Percentiles rank a stretch among this genome's conserved stretches.
Evolutionary conservation across 1,284 basidiomycete species (phyloP).

Genomic region (Agroathelia rolfsii): DNA sequence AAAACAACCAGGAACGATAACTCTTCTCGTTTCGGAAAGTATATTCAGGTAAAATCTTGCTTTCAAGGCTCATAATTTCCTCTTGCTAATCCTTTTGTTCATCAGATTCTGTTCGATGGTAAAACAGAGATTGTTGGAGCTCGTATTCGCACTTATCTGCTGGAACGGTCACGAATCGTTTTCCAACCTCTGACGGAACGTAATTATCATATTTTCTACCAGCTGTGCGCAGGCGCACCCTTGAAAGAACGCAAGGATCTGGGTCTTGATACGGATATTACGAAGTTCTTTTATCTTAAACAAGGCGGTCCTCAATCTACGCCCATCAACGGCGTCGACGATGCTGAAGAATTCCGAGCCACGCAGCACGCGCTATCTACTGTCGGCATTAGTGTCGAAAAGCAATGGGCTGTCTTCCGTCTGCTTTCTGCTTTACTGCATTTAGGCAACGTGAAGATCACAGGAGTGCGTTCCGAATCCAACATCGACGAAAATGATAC

Average conservation of each 20-base stretch:
- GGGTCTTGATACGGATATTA: slow-evolving; percentile 77
- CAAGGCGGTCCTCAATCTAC: slow-evolving; percentile 86
- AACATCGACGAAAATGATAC: slow-evolving; percentile 80
- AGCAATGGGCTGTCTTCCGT: slow-evolving; percentile 97
- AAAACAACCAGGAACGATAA: slow-evolving; percentile 99
- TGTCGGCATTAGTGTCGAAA: slow-evolving; percentile 94
- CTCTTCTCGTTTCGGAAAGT: slow-evolving; percentile 98
- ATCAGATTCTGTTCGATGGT: slow-evolving; percentile 94
- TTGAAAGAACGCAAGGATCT: slow-evolving; percentile 93
- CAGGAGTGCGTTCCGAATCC: slow-evolving; percentile 75
- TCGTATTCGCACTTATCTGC: slow-evolving; percentile 92
- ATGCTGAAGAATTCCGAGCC: slow-evolving; percentile 87
- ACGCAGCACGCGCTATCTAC: slow-evolving; percentile 94
- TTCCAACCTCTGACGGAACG: slow-evolving; percentile 96
- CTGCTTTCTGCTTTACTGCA: slow-evolving; percentile 90
- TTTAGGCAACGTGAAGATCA: slow-evolving; percentile 92
- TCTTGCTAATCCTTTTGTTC: slow-evolving; percentile 9
- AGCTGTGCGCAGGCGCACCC: slow-evolving; percentile 94
- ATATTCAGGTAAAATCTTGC: slow-evolving; percentile 74
- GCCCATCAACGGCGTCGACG: slow-evolving; percentile 87
- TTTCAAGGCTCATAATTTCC: slow-evolving; percentile 3
- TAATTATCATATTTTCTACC: slow-evolving; percentile 99
- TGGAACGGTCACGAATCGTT: slow-evolving; percentile 95
- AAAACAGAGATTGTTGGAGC: slow-evolving; percentile 96
- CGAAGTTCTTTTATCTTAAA: slow-evolving; percentile 87